Percentiles rank a stretch among this genome's conserved stretches.
These are phyloP conservation scores for Vaucheria bursata DNA, from an alignment of 352 stramenopile genomes.

Conservation along the genomic window DNA sequence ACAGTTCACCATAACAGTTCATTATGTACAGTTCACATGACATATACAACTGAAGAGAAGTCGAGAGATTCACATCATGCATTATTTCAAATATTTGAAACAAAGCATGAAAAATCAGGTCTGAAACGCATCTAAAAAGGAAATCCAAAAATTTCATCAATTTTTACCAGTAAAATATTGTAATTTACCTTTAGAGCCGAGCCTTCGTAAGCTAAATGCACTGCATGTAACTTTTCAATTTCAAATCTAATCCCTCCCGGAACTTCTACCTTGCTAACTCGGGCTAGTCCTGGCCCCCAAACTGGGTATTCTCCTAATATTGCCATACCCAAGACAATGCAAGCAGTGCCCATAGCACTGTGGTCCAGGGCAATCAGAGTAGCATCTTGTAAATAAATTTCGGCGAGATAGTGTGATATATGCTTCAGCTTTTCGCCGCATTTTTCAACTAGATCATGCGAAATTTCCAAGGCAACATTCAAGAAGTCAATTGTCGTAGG, in stretches of 20 bases:
- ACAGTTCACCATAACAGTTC: too few relatives aligned
- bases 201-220: neutral
- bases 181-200: neutral
- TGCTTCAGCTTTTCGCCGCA: conserved; percentile 71
- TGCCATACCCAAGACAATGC: neutral
- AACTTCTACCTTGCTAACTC: neutral
- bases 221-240: neutral
- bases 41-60: too few relatives aligned
- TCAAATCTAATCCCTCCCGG: neutral
- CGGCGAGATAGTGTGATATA: conserved; percentile 73
- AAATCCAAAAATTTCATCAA: neutral
- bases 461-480: conserved; percentile 75
- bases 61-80: too few relatives aligned
- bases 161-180: neutral
- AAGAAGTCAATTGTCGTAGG: conserved; percentile 74
- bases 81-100: neutral
- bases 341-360: neutral
- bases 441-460: conserved; percentile 51
- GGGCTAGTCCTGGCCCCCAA: neutral
- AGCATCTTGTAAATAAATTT: conserved; percentile 67
- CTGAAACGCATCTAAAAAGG: neutral
- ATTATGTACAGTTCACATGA: too few relatives aligned
- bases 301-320: neutral
- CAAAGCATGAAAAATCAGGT: neutral
- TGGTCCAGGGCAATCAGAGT: neutral